A percentile compares a stretch with the other conserved stretches of the same genome.
These are phyloP conservation scores for Aspergillus sergii DNA, from an alignment of 2,329 filamentous ascomycete genomes.

Conservation along the genomic window DNA sequence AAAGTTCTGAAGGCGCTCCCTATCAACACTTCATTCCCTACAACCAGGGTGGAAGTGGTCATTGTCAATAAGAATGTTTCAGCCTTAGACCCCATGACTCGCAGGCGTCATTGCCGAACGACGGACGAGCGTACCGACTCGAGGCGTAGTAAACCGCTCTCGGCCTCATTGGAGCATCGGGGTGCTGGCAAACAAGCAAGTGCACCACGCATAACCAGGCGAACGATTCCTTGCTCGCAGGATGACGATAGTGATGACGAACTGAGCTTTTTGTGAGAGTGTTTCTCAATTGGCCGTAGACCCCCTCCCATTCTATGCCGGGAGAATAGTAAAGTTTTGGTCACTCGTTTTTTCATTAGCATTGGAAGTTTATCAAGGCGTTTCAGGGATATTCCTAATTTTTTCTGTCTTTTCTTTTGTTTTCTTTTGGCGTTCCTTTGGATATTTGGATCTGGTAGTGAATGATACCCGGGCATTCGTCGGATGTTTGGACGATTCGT, in stretches of 20 bases:
- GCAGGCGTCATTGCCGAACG: slow-evolving; percentile 9
- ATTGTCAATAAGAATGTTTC: slow-evolving; percentile 29
- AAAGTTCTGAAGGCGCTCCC: background rate
- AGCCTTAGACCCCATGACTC: background rate
- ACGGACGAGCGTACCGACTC: slow-evolving; percentile 17
- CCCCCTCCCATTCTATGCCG: background rate
- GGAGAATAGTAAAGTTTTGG: background rate
- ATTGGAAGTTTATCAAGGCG: background rate
- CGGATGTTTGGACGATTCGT: background rate
- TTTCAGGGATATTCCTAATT: background rate
- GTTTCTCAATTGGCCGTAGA: background rate
- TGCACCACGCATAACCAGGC: slow-evolving; percentile 4
- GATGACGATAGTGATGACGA: slow-evolving; percentile 42
- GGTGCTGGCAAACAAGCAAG: background rate
- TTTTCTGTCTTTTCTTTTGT: background rate
- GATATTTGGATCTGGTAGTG: background rate
- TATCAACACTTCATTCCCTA: background rate
- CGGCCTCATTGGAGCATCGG: background rate
- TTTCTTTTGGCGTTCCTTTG: background rate
- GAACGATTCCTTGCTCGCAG: slow-evolving; percentile 29
- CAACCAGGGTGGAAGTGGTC: slow-evolving; percentile 31
- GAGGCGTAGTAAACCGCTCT: background rate
- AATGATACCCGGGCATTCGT: slow-evolving; percentile 13
- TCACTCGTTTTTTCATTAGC: background rate
- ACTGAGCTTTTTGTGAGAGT: slow-evolving; percentile 36